Evolutionary conservation across 768 basidiomycete genomes (phyloP), one percentile per base, ranked within the genome.

Genomic region (Collybiopsis confluens): DNA sequence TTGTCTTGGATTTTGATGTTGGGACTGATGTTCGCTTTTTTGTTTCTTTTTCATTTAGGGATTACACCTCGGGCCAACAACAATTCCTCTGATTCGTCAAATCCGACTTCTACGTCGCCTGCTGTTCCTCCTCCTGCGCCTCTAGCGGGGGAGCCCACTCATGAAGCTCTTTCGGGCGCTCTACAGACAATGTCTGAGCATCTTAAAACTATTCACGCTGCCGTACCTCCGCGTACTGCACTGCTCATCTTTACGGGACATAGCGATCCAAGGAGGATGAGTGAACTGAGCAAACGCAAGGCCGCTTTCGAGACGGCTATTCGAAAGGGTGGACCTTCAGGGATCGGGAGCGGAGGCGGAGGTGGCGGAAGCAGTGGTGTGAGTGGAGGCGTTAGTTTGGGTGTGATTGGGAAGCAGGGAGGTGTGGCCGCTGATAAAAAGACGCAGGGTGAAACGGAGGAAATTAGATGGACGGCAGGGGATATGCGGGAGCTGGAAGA

Each of bases 161-260:
- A 70, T 0, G 73, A 72, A 21, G 58, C 60, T 6, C 62, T 81
- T 1, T 54, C 68, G 0, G 49, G 64, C 10, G 63, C 70, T n/a
- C 74, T 89, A 21, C 54, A 68, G 0, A 60, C 71, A 1, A 75
- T 97, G 35, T 80, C 95, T 67, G 62, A 62, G 0, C 85, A 83
- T 6, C 77, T 98, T 3, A 66, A 69, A 35, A 62, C 70, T 1
- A 70, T 98, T 0, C 84, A 95, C 62, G 71, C 77, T 0, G 66
- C 83, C 0, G 78, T 98, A 0, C 93, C 94, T 0, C 65, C 85
- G 2, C 82, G 85, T 20, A 92, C 94, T 0, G 93, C 92, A 0
- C 66, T 98, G 20, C 70, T 98, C 50, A 74, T 98, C 36, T 85
- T 97, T 63, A 90, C 88, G 0, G 94, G 95, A 1, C 92, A 98